Conservation (phyloP, 176 grass and related monocot genomes). For the Ampelocalamus luodianensis region DNA sequence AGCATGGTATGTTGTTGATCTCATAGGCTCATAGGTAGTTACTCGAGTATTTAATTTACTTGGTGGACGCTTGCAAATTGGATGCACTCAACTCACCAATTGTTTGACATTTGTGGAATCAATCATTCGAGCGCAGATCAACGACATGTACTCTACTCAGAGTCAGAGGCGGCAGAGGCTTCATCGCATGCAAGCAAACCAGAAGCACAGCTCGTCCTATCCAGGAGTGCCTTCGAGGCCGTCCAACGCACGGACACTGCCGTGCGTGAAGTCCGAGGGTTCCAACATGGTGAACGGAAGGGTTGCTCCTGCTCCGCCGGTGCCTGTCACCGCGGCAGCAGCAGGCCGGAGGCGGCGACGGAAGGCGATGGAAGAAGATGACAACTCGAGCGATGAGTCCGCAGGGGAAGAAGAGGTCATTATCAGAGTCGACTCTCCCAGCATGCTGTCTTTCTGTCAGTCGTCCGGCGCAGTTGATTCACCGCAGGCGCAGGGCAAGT, state of each 20-base stretch:
- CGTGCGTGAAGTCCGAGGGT: conserved; percentile 70
- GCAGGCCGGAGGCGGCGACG: not conserved
- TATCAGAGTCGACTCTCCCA: conserved; percentile 85
- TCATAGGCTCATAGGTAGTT: not conserved
- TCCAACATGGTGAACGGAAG: conserved; percentile 44
- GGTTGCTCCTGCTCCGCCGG: not conserved
- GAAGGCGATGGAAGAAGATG: conserved; percentile 16
- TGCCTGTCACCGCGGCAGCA: no score
- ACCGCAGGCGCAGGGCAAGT: conserved; percentile 6
- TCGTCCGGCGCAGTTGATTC: conserved; percentile 12
- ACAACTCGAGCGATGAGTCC: conserved; percentile 75
- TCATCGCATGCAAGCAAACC: conserved; percentile 23
- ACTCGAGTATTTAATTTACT: no score
- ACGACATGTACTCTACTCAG: conserved; percentile 36
- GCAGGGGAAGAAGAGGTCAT: conserved; percentile 75
- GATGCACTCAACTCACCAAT: conserved; percentile 10
- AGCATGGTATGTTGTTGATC: conserved; percentile 60
- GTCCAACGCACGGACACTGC: conserved; percentile 49
- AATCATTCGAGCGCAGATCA: conserved; percentile 40
- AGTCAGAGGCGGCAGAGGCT: conserved; percentile 21
- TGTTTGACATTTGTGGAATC: not conserved
- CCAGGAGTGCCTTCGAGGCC: conserved; percentile 58
- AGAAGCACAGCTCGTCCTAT: conserved; percentile 62
- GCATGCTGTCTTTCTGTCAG: conserved; percentile 69
- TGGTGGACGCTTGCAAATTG: no score